These are phyloP conservation scores for Phytophthora aleatoria DNA, from an alignment of 352 stramenopile genomes.

Conservation along the genomic window DNA sequence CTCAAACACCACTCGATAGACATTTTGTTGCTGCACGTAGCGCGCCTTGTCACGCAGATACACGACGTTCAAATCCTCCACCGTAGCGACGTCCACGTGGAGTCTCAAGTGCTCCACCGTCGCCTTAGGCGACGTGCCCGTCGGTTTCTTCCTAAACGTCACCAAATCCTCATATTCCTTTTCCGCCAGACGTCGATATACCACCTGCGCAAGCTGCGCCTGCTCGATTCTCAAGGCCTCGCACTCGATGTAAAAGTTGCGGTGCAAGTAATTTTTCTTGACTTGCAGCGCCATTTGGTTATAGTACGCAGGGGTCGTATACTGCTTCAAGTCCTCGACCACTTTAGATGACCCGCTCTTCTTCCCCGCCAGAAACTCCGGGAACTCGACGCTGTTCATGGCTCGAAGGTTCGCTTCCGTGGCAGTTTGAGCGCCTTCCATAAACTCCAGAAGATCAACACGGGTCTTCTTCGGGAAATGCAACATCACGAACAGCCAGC, in stretches of 20 bases:
- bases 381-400: slow-evolving; percentile 43
- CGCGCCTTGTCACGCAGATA: slow-evolving; percentile 17
- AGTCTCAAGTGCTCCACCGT: slow-evolving; percentile 47
- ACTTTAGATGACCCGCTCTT: slow-evolving; percentile 28
- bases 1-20: slow-evolving; percentile 52
- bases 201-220: slow-evolving; percentile 35
- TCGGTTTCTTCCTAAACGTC: slow-evolving; percentile 11
- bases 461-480: slow-evolving; percentile 41
- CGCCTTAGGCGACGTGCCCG: slow-evolving; percentile 4
- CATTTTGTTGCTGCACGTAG: slow-evolving; percentile 39
- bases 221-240: slow-evolving; percentile 40
- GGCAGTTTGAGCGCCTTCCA: slow-evolving; percentile 43
- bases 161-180: slow-evolving; percentile 43
- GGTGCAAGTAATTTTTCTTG: slow-evolving; percentile 52
- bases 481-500: slow-evolving; percentile 42
- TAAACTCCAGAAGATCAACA: slow-evolving; percentile 50
- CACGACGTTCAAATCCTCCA: slow-evolving; percentile 50
- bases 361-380: slow-evolving; percentile 40
- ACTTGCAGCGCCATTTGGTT: slow-evolving; percentile 45
- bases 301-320: slow-evolving; percentile 36
- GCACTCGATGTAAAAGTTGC: slow-evolving; percentile 46
- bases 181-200: slow-evolving; percentile 48
- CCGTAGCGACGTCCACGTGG: slow-evolving; percentile 41
- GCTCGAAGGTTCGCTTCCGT: slow-evolving; percentile 39
- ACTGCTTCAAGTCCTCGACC: slow-evolving; percentile 26